These are phyloP conservation scores for Monosporascus sp. DNA, from an alignment of 2,329 filamentous ascomycete genomes.

Conservation along the genomic window DNA sequence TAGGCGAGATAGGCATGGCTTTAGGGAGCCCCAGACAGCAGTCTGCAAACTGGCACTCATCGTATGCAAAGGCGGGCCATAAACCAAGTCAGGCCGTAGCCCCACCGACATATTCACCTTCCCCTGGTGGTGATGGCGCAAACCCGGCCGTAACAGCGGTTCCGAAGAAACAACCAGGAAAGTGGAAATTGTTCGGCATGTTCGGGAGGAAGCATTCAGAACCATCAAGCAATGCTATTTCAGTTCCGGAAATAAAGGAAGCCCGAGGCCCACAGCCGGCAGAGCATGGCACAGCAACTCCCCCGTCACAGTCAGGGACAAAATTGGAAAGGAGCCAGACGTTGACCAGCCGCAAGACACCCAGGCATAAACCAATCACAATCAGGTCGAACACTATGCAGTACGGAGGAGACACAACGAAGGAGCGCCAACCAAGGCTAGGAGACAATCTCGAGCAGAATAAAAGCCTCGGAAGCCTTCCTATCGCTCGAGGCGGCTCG, in stretches of 20 bases:
- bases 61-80: constrained; percentile 12
- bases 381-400: constrained; percentile 39
- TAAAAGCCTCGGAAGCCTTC: constrained; percentile 21
- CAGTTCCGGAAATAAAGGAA: constrained; percentile 15
- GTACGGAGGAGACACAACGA: constrained; percentile 12
- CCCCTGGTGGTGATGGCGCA: constrained; percentile 14
- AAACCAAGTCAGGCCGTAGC: constrained; percentile 9
- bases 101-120: constrained; percentile 12
- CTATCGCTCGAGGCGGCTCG: constrained; percentile 14
- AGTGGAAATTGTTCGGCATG: constrained; percentile 55
- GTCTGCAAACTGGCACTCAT: constrained; percentile 21
- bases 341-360: constrained; percentile 21
- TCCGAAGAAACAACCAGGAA: constrained; percentile 45
- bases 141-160: constrained; percentile 20
- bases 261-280: constrained; percentile 12
- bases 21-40: constrained; percentile 61
- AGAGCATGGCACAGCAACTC: constrained; percentile 11
- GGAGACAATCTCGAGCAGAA: constrained; percentile 11
- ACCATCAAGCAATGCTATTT: constrained; percentile 5
- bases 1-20: constrained; percentile 62
- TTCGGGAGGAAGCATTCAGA: constrained; percentile 42
- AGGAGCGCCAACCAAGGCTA: constrained; percentile 6
- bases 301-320: constrained; percentile 12
- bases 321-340: constrained; percentile 33
- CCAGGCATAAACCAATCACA: constrained; percentile 40